Evolutionary conservation across 768 basidiomycete species (phyloP), one percentile per base, ranked within the genome.

Genomic region (Xerocomellus chrysenteron): DNA sequence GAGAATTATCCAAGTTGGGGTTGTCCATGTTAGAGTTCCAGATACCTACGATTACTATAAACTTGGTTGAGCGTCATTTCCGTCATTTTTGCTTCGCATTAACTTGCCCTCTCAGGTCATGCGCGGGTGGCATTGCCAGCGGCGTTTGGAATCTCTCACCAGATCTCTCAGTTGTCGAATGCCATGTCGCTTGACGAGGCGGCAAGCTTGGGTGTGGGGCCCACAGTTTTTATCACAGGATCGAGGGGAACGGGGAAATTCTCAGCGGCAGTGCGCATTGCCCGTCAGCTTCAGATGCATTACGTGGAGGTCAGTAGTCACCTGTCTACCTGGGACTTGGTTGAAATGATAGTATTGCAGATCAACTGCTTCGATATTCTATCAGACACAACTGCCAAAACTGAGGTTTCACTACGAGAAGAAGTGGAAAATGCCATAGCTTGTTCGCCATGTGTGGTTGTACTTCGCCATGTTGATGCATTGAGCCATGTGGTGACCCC

Each of bases 311-410:
- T 90, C 3, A 50, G 62, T 3, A 30, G 9, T 21, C 9, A 33
- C 13, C 21, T 41, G 1, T 16, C 16, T 21, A 17, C 30, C 0
- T 28, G 3, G 5, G 24, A 21, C 17, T 43, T 44, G n/a, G 13
- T 54, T 40, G 42, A 52, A 12, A 40, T 21, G 8, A 36, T 16
- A 5, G n/a, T 33, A 50, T 40, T 54, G 7, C 26, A 98, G 94
- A 78, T 96, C 44, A 86, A 97, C 59, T 95, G 93, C 67, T 98
- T 85, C 67, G 84, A 92, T 52, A 64, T 94, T 6, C 64, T 94
- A 8, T 89, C 87, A 3, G 95, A 98, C 47, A 87, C 80, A 42
- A 84, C 87, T 43, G 74, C 76, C 2, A 87, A 88, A 61, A 91
- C 91, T 0, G 88, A 92, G 65, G 90, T 82, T 2, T 80, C 78